These are phyloP conservation scores for Hyphopichia burtonii DNA, from an alignment of 1,139 yeast species.

Conservation along the genomic window DNA sequence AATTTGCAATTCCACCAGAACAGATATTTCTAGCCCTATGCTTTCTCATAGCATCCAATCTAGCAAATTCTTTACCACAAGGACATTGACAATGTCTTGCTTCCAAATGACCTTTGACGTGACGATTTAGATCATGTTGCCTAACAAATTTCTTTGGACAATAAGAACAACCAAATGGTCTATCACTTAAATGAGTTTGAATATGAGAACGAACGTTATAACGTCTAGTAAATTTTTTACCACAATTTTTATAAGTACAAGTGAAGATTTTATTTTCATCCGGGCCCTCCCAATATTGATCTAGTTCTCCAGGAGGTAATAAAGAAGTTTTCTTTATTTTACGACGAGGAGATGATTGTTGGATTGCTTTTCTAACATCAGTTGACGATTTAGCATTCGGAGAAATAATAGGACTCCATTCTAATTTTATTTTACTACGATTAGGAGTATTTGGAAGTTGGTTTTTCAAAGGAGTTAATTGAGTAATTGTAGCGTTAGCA, in stretches of 20 bases:
- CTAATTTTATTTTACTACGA: conserved; percentile 36
- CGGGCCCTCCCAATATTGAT: conserved; percentile 79
- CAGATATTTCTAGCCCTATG: conserved; percentile 82
- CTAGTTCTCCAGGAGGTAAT: conserved; percentile 87
- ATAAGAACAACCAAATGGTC: conserved; percentile 69
- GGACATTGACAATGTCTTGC: conserved; percentile 71
- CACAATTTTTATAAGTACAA: conserved; percentile 78
- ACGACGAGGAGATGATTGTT: conserved; percentile 41
- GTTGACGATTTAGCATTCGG: conserved; percentile 40
- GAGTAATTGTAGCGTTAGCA: conserved; percentile 41
- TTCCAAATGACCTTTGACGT: conserved; percentile 82
- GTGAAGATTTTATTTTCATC: conserved; percentile 64
- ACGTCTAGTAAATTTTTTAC: conserved; percentile 80
- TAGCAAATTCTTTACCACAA: conserved; percentile 88
- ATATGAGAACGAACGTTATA: conserved; percentile 96
- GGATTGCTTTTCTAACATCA: conserved; percentile 39
- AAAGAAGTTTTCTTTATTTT: conserved; percentile 64
- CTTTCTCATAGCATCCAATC: conserved; percentile 84
- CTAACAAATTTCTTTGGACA: conserved; percentile 78
- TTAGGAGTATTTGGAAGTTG: conserved; percentile 35
- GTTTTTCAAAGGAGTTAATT: conserved; percentile 41
- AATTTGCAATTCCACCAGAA: conserved; percentile 55
- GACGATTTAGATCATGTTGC: conserved; percentile 92
- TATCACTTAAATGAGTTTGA: conserved; percentile 92
- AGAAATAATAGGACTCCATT: conserved; percentile 58